phyloP scores from a whole-genome alignment of 2,329 filamentous ascomycete genomes.

The Rhexocercosporidium sp. region DNA sequence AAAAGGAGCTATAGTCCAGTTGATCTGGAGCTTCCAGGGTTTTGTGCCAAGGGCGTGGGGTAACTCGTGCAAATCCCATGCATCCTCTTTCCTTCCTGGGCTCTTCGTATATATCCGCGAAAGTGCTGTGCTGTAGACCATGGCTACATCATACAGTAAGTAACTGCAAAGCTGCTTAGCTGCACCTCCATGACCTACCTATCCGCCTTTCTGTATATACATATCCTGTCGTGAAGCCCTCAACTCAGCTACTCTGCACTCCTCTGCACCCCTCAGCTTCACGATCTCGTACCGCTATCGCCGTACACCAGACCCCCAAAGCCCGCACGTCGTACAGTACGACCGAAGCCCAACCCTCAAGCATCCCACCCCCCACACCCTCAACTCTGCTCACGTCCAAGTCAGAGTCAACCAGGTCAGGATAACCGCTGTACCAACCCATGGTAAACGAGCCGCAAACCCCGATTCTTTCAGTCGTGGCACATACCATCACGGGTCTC shows the following conservation, averaged over 20 bases:
- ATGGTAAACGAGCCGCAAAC: conserved; percentile 3
- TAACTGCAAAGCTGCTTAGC: no score
- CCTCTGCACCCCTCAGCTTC: no score
- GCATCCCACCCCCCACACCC: neutral
- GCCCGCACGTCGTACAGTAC: no score
- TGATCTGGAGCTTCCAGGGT: no score
- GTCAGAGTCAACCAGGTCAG: neutral
- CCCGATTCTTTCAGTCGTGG: neutral
- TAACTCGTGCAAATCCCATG: neutral
- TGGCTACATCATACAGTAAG: neutral
- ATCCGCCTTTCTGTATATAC: neutral
- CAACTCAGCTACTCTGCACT: neutral
- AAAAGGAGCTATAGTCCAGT: no score
- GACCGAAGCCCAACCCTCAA: no score
- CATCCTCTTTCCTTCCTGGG: neutral
- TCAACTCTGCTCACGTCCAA: no score
- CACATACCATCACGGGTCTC: no score
- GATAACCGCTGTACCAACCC: neutral
- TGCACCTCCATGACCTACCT: no score
- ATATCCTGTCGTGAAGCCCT: neutral
- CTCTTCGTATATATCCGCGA: neutral
- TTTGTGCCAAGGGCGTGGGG: neutral
- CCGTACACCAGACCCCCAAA: neutral
- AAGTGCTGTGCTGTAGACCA: neutral
- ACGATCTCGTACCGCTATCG: conserved; percentile 4